Conservation (phyloP, 202 grass and related monocot species). For the Hordeum pubiflorum region DNA sequence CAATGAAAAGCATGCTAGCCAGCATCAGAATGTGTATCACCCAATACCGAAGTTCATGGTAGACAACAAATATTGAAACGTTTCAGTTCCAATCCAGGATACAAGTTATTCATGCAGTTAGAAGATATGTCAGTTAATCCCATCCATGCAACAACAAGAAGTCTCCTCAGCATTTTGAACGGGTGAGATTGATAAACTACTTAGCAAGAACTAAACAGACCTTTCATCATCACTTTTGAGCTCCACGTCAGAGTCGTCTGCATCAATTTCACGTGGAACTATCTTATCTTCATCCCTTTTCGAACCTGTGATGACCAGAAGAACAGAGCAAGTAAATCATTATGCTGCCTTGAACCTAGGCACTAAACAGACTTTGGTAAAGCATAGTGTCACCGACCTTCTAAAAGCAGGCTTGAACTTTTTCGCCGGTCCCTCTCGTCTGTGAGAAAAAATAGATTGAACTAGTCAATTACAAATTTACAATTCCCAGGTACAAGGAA, state of each 20-base stretch:
- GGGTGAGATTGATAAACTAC: not conserved
- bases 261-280: slow-evolving; percentile 80
- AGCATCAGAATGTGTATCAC: not conserved
- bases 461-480: not conserved
- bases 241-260: slow-evolving; percentile 83
- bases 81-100: not conserved
- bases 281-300: slow-evolving; percentile 91
- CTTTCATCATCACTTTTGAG: slow-evolving; percentile 67
- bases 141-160: not conserved
- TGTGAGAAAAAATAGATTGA: slow-evolving; percentile 27
- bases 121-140: not conserved
- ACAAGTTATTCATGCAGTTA: not conserved
- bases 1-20: not conserved
- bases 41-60: not conserved
- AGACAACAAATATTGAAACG: not conserved
- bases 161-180: not conserved
- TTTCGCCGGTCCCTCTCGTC: slow-evolving; percentile 82
- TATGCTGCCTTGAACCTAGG: not conserved
- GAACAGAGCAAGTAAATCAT: slow-evolving; percentile 6
- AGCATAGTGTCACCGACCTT: slow-evolving; percentile 39
- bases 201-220: slow-evolving; percentile 25
- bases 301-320: slow-evolving; percentile 46
- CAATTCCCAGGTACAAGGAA: not conserved
- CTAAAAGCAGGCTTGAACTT: slow-evolving; percentile 61
- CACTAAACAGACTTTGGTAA: not conserved